Percentiles rank a stretch among this genome's conserved stretches.
phyloP scores from a whole-genome alignment of 306 rosid species.

The Geum urbanum region DNA sequence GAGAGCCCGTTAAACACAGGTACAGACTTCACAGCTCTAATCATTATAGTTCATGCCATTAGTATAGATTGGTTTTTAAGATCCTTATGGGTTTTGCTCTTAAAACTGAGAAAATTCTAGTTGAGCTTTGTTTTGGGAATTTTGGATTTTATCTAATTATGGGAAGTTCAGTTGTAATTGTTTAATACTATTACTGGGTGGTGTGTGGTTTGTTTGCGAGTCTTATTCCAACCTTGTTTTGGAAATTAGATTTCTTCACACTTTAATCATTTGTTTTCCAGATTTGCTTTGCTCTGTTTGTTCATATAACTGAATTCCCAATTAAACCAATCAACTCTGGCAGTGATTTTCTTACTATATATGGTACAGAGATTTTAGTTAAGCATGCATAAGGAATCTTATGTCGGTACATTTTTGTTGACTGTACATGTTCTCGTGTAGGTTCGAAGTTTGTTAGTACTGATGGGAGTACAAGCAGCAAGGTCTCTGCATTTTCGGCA shows the following conservation, averaged over 20 bases:
- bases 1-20: conserved; percentile 47
- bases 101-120: background rate
- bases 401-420: background rate
- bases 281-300: background rate
- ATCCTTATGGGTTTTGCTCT: background rate
- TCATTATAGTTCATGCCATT: background rate
- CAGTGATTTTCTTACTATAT: background rate
- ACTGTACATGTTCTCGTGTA: conserved; percentile 20
- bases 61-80: background rate
- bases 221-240: background rate
- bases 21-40: conserved; percentile 7
- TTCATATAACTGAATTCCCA: too few species aligned
- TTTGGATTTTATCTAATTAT: background rate
- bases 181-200: background rate
- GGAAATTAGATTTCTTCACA: background rate
- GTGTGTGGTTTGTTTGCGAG: background rate
- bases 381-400: background rate
- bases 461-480: conserved; percentile 39
- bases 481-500: conserved; percentile 34
- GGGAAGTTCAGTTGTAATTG: background rate
- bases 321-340: too few species aligned
- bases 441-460: conserved; percentile 28
- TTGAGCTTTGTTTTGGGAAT: background rate
- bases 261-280: background rate
- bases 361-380: background rate